A percentile compares a stretch with the other conserved stretches of the same genome.
Conservation (phyloP, 2,329 filamentous ascomycete species). For the Fusarium sp. region DNA sequence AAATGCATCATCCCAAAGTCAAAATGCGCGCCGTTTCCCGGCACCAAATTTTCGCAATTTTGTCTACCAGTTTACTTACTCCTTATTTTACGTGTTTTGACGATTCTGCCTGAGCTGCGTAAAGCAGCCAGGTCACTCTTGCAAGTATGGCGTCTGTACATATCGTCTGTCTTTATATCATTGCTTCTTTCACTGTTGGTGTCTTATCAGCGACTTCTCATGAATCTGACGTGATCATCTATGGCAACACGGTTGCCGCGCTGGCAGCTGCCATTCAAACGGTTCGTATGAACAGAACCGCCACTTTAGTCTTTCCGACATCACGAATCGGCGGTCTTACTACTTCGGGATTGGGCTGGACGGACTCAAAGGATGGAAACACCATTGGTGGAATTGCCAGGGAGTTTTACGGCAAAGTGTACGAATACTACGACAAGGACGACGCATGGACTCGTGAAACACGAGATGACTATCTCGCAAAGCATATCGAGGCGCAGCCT, state of each 20-base stretch:
- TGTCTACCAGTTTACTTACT: background rate
- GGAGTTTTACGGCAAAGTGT: constrained; percentile 27
- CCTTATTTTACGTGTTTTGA: background rate
- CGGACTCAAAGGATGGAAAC: constrained; percentile 25
- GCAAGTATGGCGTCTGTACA: background rate
- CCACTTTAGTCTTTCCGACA: constrained; percentile 20
- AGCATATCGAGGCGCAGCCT: constrained; percentile 23
- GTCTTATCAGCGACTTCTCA: background rate
- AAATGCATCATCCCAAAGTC: background rate
- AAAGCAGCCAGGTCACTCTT: background rate
- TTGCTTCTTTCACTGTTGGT: background rate
- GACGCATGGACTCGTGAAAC: background rate
- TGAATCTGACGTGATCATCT: constrained; percentile 29
- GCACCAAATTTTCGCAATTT: background rate
- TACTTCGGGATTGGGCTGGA: constrained; percentile 28
- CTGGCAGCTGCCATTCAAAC: constrained; percentile 32
- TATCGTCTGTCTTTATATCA: background rate
- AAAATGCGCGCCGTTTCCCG: background rate
- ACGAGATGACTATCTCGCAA: constrained; percentile 21
- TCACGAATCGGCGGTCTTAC: constrained; percentile 26
- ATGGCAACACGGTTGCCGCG: constrained; percentile 34
- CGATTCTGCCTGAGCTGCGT: background rate
- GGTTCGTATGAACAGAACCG: constrained; percentile 29
- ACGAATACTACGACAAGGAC: constrained; percentile 19
- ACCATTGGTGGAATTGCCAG: constrained; percentile 28